Evolutionary conservation across 192 early-diverging fungal species (phyloP).

Genomic region (Backusella westeae): DNA sequence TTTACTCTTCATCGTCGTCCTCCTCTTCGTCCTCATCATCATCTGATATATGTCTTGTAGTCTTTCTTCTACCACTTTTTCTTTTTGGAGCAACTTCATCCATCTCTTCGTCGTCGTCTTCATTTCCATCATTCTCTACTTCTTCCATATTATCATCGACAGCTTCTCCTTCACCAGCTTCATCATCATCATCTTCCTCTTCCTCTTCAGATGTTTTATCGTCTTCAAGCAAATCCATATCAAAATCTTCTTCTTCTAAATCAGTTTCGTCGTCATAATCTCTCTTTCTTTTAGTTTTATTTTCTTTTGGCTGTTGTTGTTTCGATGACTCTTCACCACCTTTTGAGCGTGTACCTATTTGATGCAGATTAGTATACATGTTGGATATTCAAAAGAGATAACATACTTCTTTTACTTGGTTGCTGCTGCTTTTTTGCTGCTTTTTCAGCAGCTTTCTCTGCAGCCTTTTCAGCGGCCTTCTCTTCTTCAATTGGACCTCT

Average conservation of each 20-base stretch:
- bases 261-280: background rate
- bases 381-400: background rate
- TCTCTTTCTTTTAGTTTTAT: background rate
- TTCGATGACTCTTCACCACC: background rate
- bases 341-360: background rate
- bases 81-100: slow-evolving; percentile 28
- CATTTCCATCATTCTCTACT: too few species aligned
- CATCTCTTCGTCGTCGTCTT: slow-evolving; percentile 33
- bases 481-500: slow-evolving; percentile 3
- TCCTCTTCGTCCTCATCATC: background rate
- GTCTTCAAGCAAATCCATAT: background rate
- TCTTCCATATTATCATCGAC: background rate
- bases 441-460: background rate
- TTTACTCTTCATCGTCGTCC: background rate
- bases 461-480: background rate
- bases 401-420: background rate
- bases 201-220: background rate
- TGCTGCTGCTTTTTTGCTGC: background rate
- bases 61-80: slow-evolving; percentile 9
- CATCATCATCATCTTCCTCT: background rate
- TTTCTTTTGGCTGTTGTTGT: background rate
- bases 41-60: background rate
- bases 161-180: background rate
- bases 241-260: background rate
- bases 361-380: too few species aligned